Evolutionary conservation across 1,139 yeast species (phyloP), one percentile per base, ranked within the genome.

Genomic region (Geotrichum australiense): DNA sequence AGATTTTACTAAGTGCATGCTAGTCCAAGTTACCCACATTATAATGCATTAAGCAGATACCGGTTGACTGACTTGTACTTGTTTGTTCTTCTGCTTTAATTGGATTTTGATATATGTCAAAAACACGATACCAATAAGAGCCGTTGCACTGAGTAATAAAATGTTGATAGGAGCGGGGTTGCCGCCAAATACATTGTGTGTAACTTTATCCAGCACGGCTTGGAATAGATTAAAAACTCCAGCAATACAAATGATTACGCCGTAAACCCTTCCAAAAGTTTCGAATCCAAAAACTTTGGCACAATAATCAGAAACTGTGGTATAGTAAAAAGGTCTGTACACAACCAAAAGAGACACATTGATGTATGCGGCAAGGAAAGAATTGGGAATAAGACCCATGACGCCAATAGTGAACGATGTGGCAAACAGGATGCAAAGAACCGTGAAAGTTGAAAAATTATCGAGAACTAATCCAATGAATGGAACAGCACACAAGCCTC

Each of bases 271-370:
- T 30, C 96, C 96, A 63, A 89, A 89, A 1, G 94, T 86, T 45
- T 78, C 82, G 61, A 83, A 87, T 0, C 97, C 97, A 66, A 89
- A 89, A 16, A 87, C 93, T 57, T 89, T 89, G 33, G 95, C 94
- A 58, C 89, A 76, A 57, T 79, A 85, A 61, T 89, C 96, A 3
- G 94, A 82, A 1, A 87, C 84, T 0, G 94, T 86, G 2, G 97
- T 87, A 62, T 87, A 89, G 57, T 83, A 86, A 56, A 87, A 83
- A 12, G 97, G 96, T 59, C 97, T 73, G 62, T 83, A 87, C 1
- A 84, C 68, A n/a, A 85, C 96, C 50, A 89, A 68, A 22, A 82
- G 54, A 1, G 75, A 53, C 33, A 86, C 80, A 7, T 94, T 93
- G 1, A 73, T 39, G 52, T 80, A 71, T 30, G 72, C 72, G 11